Evolutionary conservation across 495 filamentous ascomycete genomes (phyloP), one percentile per base, ranked within the genome.

Genomic region (Xylaria bambusicola): DNA sequence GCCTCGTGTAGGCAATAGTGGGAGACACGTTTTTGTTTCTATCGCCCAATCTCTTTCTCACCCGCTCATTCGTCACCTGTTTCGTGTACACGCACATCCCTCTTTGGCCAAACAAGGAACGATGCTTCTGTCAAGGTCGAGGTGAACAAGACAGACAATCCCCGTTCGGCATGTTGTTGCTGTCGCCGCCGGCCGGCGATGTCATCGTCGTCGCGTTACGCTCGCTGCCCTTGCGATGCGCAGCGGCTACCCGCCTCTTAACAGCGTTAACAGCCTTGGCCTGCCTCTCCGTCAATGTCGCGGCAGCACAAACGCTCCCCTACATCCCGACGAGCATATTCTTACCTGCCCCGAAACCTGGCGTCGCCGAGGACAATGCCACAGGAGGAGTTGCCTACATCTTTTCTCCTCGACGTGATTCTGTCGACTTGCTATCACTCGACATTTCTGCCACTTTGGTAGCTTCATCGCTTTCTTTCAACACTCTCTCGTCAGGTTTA

Each of bases 321-420:
- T 96, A 95, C 76, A 84, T 82, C 23, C 90, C 92, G 0, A 89
- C 92, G 0, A 81, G 78, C 21, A 79, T 93, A 45, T 76, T 90
- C 31, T 75, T 87, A 4, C 69, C 82, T 10, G 67, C 72, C 29
- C 75, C 81, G 40, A 78, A 78, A 62, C 69, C 77, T 57, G 79
- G 54, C 71, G 76, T 64, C 46, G 55, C 58, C 13, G 58, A 52
- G 38, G 58, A 64, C 46, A 63, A 62, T 62, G 58, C 45, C 38
- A 64, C 53, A 23, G 40, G 49, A 36, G 47, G 66, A 33, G 38
- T 66, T n/a, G 75, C 71, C 33, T 93, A 92, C 68, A 76, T 92
- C 56, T 82, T 93, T 58, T 62, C 77, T 4, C 71, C 73, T 2
- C 65, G 76, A 69, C 60, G 73, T 75, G 56, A 75, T 73, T 51